phyloP scores from a whole-genome alignment of 371 early-diverging fungal genomes.

The Rhizopus delemar region DNA sequence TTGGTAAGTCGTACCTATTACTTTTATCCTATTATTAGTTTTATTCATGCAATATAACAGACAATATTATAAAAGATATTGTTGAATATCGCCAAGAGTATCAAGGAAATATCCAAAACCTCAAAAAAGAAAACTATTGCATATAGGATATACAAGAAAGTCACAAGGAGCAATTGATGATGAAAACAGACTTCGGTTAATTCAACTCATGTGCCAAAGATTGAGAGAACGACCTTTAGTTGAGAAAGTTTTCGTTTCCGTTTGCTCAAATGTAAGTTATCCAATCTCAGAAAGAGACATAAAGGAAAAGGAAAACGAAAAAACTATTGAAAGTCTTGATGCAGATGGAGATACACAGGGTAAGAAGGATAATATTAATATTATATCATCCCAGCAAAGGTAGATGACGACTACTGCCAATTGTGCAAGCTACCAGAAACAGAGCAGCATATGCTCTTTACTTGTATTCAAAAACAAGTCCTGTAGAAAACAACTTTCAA shows the following conservation, averaged over 20 bases:
- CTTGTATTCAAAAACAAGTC: too few species aligned
- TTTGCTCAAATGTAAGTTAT: neutral
- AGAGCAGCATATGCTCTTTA: too few species aligned
- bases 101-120: neutral
- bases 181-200: neutral
- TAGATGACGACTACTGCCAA: too few species aligned
- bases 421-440: too few species aligned
- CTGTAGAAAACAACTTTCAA: too few species aligned
- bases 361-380: too few species aligned
- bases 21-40: neutral
- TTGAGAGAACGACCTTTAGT: neutral
- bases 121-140: neutral
- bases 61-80: neutral
- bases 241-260: neutral
- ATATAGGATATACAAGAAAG: constrained; percentile 5
- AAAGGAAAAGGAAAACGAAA: neutral
- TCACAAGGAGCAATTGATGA: neutral
- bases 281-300: neutral
- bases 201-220: constrained; percentile 4
- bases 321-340: neutral
- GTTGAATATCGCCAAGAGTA: constrained; percentile 5
- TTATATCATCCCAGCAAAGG: too few species aligned
- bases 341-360: neutral
- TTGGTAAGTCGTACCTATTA: constrained; percentile 1
- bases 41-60: neutral